phyloP scores from a whole-genome alignment of 2,329 filamentous ascomycete genomes.

The Aspergillus awamori region DNA sequence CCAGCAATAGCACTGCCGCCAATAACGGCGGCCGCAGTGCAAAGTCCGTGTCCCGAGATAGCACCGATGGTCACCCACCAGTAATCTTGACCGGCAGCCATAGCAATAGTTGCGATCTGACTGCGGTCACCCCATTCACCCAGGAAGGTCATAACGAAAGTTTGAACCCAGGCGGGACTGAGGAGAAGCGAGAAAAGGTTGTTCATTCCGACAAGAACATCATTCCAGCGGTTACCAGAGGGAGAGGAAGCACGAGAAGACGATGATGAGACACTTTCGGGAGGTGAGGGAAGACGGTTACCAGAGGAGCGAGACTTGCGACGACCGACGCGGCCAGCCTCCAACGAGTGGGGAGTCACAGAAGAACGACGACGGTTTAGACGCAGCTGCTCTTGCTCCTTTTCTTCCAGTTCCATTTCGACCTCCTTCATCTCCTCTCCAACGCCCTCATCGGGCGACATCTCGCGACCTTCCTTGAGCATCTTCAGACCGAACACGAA shows the following conservation, averaged over 20 bases:
- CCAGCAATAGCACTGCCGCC: slow-evolving; percentile 92
- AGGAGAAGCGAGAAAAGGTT: slow-evolving; percentile 87
- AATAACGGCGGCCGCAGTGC: slow-evolving; percentile 87
- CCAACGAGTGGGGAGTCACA: slow-evolving; percentile 74
- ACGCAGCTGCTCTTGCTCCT: slow-evolving; percentile 75
- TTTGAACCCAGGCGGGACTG: slow-evolving; percentile 97
- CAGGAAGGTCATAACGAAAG: slow-evolving; percentile 97
- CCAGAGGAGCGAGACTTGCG: slow-evolving; percentile 70
- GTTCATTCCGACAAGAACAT: slow-evolving; percentile 66
- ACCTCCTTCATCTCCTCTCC: slow-evolving; percentile 98
- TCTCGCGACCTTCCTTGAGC: slow-evolving; percentile 81
- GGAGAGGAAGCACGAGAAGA: slow-evolving; percentile 64
- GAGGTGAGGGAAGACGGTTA: slow-evolving; percentile 76
- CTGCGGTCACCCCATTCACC: slow-evolving; percentile 98
- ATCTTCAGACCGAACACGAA: slow-evolving; percentile 85
- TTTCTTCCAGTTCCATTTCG: slow-evolving; percentile 89
- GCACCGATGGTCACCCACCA: slow-evolving; percentile 97
- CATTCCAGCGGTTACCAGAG: slow-evolving; percentile 48
- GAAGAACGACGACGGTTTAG: slow-evolving; percentile 67
- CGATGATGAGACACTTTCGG: slow-evolving; percentile 78
- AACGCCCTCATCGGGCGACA: slow-evolving; percentile 88
- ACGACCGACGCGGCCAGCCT: slow-evolving; percentile 69
- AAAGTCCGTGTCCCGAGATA: slow-evolving; percentile 81
- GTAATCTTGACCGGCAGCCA: slow-evolving; percentile 97
- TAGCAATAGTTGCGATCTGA: slow-evolving; percentile 97